Evolutionary conservation across 805 yeast genomes (phyloP).

Genomic region (Ogataea kodamae): DNA sequence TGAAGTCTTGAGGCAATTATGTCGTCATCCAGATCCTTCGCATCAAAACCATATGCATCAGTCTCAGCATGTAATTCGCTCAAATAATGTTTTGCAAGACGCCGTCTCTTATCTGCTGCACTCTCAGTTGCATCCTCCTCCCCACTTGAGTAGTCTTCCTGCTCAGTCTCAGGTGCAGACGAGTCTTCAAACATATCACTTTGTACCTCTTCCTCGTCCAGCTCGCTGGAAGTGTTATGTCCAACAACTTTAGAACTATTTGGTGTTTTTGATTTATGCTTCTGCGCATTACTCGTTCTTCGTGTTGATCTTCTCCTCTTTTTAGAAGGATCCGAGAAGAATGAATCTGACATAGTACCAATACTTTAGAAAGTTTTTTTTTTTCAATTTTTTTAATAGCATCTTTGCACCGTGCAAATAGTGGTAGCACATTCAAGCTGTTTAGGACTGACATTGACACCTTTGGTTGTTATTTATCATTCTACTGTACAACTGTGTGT

Average conservation of each 20-base stretch:
- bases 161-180: constrained; percentile 27
- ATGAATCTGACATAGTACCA: constrained; percentile 44
- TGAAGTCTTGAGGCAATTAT: constrained; percentile 75
- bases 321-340: constrained; percentile 57
- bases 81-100: constrained; percentile 89
- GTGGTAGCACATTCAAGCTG: too few species aligned
- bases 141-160: constrained; percentile 51
- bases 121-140: constrained; percentile 73
- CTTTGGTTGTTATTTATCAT: too few species aligned
- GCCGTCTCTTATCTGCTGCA: constrained; percentile 90
- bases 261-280: constrained; percentile 15
- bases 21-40: constrained; percentile 86
- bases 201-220: constrained; percentile 37
- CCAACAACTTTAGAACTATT: constrained; percentile 6
- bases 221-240: constrained; percentile 25
- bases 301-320: constrained; percentile 32
- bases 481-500: too few species aligned
- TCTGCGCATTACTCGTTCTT: constrained; percentile 13
- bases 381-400: constrained; percentile 9
- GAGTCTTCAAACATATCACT: constrained; percentile 31
- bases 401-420: constrained; percentile 10
- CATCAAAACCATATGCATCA: constrained; percentile 63
- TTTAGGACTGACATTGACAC: too few species aligned
- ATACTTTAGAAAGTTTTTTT: constrained; percentile 8
- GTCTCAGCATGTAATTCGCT: constrained; percentile 68